Conservation (phyloP, 1,139 yeast species). For the Hyphopichia khmerensis region DNA sequence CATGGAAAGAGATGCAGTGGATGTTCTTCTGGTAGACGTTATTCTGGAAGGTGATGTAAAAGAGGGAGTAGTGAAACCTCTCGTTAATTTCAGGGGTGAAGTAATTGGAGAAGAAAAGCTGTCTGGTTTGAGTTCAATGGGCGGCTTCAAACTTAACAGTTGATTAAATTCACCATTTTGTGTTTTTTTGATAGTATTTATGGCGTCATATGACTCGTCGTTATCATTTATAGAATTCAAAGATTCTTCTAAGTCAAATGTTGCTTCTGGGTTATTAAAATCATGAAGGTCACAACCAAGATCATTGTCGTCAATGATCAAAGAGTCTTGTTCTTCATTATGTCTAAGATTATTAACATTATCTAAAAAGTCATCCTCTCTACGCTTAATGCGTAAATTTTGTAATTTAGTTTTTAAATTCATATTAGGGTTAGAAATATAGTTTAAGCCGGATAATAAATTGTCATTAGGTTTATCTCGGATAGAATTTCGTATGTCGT, state of each 20-base stretch:
- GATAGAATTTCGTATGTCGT: neutral
- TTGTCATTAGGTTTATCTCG: neutral
- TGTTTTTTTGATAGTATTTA: neutral
- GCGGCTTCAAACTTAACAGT: constrained; percentile 1
- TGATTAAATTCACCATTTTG: neutral
- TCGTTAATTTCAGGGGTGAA: constrained; percentile 3
- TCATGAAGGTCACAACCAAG: constrained; percentile 12
- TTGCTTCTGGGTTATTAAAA: constrained; percentile 1
- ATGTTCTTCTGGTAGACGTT: constrained; percentile 16
- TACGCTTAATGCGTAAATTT: constrained; percentile 5
- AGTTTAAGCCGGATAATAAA: neutral
- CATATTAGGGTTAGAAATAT: constrained; percentile 1
- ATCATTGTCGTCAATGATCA: constrained; percentile 13
- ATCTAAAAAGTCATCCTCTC: constrained; percentile 18
- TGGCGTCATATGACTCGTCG: neutral
- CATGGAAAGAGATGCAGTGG: constrained; percentile 20
- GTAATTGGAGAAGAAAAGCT: neutral
- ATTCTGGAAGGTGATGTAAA: constrained; percentile 17
- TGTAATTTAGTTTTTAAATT: constrained; percentile 3
- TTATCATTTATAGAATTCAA: constrained; percentile 2
- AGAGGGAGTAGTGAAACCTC: constrained; percentile 9
- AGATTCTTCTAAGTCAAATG: constrained; percentile 2
- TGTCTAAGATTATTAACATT: constrained; percentile 35
- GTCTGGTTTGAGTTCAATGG: constrained; percentile 1
- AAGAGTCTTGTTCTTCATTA: constrained; percentile 20